Base-by-base conservation (phyloP, 1,139 yeast genomes). In the Debaryomyces psychrophilus region DNA sequence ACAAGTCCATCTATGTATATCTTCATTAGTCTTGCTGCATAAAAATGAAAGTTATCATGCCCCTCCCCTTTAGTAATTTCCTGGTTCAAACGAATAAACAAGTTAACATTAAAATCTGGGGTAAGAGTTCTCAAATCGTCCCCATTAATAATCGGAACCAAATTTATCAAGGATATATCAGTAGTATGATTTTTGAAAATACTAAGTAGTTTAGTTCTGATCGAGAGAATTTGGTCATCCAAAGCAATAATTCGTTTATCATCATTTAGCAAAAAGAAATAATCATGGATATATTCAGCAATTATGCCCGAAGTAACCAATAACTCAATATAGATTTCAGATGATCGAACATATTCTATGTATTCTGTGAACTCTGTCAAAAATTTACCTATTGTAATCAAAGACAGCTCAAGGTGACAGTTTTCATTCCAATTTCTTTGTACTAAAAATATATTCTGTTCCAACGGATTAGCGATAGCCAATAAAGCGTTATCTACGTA, bases 401-500 rank as follows among this genome's bases (percentile, higher is more conserved):
- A 33, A 2, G 46, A 31, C 7, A 31, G 37, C 31, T 53, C 49
- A 7, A 46, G 29, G 27, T 22, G 9, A 22, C 11, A 9, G 5
- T 17, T n/a, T n/a, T 20, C 37, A 11, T 29, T 37, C 5, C 39
- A 22, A 9, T 53, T 41, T 9, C 76, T 52, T 14, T 36, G 20
- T 4, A 15, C 18, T 25, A 80, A 55, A 49, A 68, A 71, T 1
- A 73, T 61, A 43, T 71, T 73, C 22, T 68, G 65, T 14, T 67
- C 74, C 41, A 81, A 55, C 1, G 81, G 71, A 51, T 78, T 79
- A 0, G 81, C 74, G 23, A 80, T 58, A 0, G 83, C 59, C 23
- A 80, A 52, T 9, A 58, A 45, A 31, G 50, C 50, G 3, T 39
- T 45, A 20, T 55, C 41, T 39, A 57, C 29, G 38, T 44, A 20